A percentile compares a stretch with the other conserved stretches of the same genome.
These are phyloP conservation scores for Penicillium atrosanguineum DNA, from an alignment of 495 filamentous ascomycete species.

Conservation along the genomic window DNA sequence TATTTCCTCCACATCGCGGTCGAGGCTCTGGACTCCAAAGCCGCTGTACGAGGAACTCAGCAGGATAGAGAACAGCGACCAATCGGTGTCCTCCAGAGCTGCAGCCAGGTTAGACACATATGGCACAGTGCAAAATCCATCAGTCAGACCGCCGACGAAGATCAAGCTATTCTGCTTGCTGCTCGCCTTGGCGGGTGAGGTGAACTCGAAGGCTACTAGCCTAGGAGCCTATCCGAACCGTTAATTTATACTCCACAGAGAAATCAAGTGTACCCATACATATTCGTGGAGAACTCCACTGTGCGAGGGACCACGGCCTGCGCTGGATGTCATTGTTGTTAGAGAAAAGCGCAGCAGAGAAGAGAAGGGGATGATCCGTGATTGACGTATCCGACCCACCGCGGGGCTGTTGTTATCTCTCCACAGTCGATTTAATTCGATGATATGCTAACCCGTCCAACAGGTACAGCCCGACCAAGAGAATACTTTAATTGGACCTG, in stretches of 20 bases:
- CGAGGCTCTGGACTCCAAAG: conserved; percentile 69
- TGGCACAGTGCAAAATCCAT: conserved; percentile 68
- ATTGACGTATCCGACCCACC: conserved; percentile 17
- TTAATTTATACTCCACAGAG: conserved; percentile 1
- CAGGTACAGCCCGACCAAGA: no score
- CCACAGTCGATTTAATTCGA: background rate
- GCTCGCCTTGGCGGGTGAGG: conserved; percentile 21
- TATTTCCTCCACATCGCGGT: conserved; percentile 71
- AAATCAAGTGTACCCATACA: conserved; percentile 19
- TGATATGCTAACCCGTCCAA: background rate
- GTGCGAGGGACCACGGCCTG: conserved; percentile 19
- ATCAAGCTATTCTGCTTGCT: conserved; percentile 64
- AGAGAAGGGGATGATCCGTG: conserved; percentile 1
- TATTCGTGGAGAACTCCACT: conserved; percentile 40
- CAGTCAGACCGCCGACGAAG: conserved; percentile 81
- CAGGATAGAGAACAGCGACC: conserved; percentile 60
- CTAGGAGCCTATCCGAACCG: conserved; percentile 40
- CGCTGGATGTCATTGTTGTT: conserved; percentile 12
- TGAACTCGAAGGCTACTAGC: conserved; percentile 60
- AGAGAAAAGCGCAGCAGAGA: background rate
- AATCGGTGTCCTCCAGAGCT: conserved; percentile 56
- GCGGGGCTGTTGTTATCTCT: conserved; percentile 7
- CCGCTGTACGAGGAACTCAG: conserved; percentile 65
- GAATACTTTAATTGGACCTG: no score
- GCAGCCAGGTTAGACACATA: conserved; percentile 56